Evolutionary conservation across 106 monocot genomes (phyloP).

Genomic region (Posidonia australis): DNA sequence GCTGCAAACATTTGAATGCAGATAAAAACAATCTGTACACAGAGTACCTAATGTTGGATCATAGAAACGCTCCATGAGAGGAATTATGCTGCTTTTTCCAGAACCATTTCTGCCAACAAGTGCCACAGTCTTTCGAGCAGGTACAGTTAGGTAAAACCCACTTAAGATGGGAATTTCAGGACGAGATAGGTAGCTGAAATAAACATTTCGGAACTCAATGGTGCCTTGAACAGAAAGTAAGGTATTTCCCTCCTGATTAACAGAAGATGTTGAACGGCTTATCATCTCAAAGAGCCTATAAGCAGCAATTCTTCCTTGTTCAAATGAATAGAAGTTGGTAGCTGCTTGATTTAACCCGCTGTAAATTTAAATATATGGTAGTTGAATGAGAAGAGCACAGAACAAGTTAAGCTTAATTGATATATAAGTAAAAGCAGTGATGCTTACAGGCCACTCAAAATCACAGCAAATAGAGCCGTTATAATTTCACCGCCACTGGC

Average conservation of each 20-base stretch:
- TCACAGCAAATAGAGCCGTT: slow-evolving; percentile 84
- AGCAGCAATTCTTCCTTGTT: slow-evolving; percentile 98
- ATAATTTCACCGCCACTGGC: slow-evolving; percentile 96
- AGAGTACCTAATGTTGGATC: slow-evolving; percentile 91
- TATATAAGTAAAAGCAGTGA: slow-evolving; percentile 9
- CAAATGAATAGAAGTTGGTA: slow-evolving; percentile 98
- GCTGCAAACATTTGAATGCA: background rate
- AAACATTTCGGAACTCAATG: slow-evolving; percentile 95
- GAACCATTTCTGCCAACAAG: slow-evolving; percentile 99
- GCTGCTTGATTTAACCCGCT: slow-evolving; percentile 99
- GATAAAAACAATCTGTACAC: background rate
- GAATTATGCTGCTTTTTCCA: slow-evolving; percentile 99
- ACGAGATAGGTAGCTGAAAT: slow-evolving; percentile 96
- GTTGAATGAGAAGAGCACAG: background rate
- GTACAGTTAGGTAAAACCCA: slow-evolving; percentile 93
- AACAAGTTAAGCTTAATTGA: background rate
- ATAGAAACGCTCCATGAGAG: slow-evolving; percentile 99
- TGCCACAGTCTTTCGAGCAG: slow-evolving; percentile 95
- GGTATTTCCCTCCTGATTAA: slow-evolving; percentile 76
- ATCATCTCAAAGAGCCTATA: slow-evolving; percentile 99
- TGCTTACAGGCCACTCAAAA: slow-evolving; percentile 94
- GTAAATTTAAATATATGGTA: slow-evolving; percentile 12
- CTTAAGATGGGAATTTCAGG: slow-evolving; percentile 97
- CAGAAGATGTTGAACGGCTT: slow-evolving; percentile 80
- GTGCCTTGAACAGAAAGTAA: slow-evolving; percentile 80